Conservation (phyloP, 371 early-diverging fungal genomes). For the Entomophthora muscae region DNA sequence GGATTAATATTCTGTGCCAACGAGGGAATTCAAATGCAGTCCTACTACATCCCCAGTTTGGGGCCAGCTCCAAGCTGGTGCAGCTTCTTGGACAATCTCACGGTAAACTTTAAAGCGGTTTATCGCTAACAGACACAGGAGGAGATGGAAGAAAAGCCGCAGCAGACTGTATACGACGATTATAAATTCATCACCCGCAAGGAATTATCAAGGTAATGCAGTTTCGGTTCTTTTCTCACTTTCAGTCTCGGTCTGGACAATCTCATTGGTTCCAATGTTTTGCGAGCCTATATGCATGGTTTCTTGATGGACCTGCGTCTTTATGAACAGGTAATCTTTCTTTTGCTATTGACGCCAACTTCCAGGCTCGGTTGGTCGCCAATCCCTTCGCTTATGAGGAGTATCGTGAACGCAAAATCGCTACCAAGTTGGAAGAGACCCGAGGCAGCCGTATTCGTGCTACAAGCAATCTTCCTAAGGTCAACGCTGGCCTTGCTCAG, state of each 20-base stretch:
- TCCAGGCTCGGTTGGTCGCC: slow-evolving; percentile 69
- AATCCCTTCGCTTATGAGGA: slow-evolving; percentile 96
- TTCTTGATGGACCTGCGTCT: slow-evolving; percentile 90
- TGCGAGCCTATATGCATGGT: slow-evolving; percentile 97
- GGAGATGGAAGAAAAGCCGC: slow-evolving; percentile 89
- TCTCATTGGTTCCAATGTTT: slow-evolving; percentile 78
- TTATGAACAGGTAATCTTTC: slow-evolving; percentile 53
- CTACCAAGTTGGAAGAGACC: slow-evolving; percentile 70
- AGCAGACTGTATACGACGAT: slow-evolving; percentile 79
- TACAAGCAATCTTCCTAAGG: slow-evolving; percentile 70
- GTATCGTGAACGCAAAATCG: slow-evolving; percentile 52
- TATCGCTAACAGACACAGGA: slow-evolving; percentile 22
- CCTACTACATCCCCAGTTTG: slow-evolving; percentile 80
- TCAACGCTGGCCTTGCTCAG: slow-evolving; percentile 37
- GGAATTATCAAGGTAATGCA: slow-evolving; percentile 44
- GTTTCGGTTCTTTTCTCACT: background rate
- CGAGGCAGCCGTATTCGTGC: slow-evolving; percentile 78
- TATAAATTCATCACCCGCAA: slow-evolving; percentile 92
- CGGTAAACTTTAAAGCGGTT: slow-evolving; percentile 17
- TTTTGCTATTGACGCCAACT: slow-evolving; percentile 2
- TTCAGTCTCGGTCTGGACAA: slow-evolving; percentile 74
- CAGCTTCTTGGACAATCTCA: slow-evolving; percentile 90
- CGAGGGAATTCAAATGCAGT: slow-evolving; percentile 86
- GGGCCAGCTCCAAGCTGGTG: slow-evolving; percentile 96
- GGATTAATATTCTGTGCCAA: slow-evolving; percentile 90